These are phyloP conservation scores for Aspergillus sp. DNA, from an alignment of 2,329 filamentous ascomycete species.

Conservation along the genomic window DNA sequence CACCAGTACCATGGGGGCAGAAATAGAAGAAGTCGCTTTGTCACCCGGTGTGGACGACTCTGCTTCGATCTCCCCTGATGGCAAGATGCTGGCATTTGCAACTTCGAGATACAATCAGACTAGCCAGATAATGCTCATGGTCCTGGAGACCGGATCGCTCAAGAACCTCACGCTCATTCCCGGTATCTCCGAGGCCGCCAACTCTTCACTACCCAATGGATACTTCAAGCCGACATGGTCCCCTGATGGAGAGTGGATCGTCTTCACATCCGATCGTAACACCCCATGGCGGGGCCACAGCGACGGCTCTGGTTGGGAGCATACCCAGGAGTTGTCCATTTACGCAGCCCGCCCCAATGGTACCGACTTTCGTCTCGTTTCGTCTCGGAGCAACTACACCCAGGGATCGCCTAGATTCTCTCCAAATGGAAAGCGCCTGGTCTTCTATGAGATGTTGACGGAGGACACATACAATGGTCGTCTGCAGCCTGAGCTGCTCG, in stretches of 20 bases:
- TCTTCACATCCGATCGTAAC: constrained; percentile 46
- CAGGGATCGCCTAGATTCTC: constrained; percentile 45
- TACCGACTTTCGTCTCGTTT: constrained; percentile 39
- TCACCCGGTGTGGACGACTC: constrained; percentile 43
- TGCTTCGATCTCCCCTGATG: constrained; percentile 41
- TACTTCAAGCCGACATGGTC: constrained; percentile 46
- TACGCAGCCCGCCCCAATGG: constrained; percentile 44
- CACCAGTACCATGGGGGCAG: constrained; percentile 16
- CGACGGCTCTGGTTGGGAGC: constrained; percentile 43
- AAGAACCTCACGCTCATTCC: constrained; percentile 42
- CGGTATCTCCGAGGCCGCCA: constrained; percentile 10
- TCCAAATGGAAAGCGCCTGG: constrained; percentile 35
- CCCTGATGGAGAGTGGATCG: constrained; percentile 46
- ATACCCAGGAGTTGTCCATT: constrained; percentile 44
- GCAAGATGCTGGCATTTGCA: constrained; percentile 41
- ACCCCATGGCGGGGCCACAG: constrained; percentile 46
- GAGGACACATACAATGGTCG: constrained; percentile 45
- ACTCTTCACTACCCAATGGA: constrained; percentile 34
- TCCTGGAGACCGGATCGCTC: constrained; percentile 35
- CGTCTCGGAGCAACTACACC: constrained; percentile 35
- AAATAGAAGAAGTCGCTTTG: constrained; percentile 26
- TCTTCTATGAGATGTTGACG: constrained; percentile 44
- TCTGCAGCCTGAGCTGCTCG: constrained; percentile 17
- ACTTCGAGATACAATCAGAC: constrained; percentile 37
- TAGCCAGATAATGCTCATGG: constrained; percentile 43